Evolutionary conservation across 345 rosid genomes (phyloP), one percentile per base, ranked within the genome.

Genomic region (Arabidopsis suecica): DNA sequence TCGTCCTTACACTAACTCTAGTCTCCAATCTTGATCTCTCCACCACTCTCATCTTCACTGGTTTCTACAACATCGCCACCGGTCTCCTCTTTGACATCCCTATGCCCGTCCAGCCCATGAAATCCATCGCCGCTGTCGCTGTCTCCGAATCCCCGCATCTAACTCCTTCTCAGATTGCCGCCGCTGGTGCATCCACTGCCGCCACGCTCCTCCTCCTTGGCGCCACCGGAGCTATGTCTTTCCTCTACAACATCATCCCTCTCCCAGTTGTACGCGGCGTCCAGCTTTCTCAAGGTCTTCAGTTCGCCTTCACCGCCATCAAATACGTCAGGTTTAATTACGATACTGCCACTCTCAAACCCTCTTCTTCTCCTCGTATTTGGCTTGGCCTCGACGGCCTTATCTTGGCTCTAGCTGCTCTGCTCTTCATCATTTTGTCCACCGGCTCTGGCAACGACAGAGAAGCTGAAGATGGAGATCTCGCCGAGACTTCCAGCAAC

Each of bases 271-370:
- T 93, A 25, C 91, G 98, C 12, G 96, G 98, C 20, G 91, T 93
- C 61, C 98, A 93, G 94, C 93, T 93, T 73, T 93, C 96, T 59
- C 98, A 93, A 61, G 98, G 98, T 7, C 94, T 93, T 60, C 77
- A 87, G 53, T 93, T 93, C 57, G 93, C 98, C 67, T 93, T 93
- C 87, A 78, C 96, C 20, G 94, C 96, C 33, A 87, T 93, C 68
- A 93, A 90, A 69, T 93, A 93, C 79, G 83, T 88, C 16, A 87
- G 93, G 23, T 88, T 61, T 77, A 74, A 90, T 23, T 93, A 92
- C 73, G 89, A 92, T 22, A 75, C 89, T 51, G 72, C 81, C 51
- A 56, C 93, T 36, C 84, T 90, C 7, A 88, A 81, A 47, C 84
- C 97, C 6, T 83, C 97, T 45, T 82, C 91, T 37, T 49, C 81